Evolutionary conservation across 2,329 filamentous ascomycete species (phyloP).

Genomic region (Diaporthe ilicicola): DNA sequence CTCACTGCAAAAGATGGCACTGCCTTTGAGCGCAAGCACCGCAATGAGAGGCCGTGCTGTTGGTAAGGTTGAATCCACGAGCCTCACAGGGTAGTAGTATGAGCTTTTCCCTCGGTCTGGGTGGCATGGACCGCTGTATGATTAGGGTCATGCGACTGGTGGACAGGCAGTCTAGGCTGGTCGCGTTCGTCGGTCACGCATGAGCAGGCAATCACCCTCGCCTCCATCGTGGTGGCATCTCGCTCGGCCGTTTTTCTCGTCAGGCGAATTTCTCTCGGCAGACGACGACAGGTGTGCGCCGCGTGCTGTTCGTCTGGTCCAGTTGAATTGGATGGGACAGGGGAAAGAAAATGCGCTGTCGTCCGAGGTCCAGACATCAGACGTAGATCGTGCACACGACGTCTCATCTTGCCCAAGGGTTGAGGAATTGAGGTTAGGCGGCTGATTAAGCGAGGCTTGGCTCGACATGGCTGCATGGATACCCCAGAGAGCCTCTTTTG

Average conservation of each 20-base stretch:
- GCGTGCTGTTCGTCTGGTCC: conserved; percentile 11
- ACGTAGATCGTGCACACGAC: conserved; percentile 30
- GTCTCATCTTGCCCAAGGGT: conserved; percentile 20
- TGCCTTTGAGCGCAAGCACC: neutral
- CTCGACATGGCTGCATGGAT: neutral
- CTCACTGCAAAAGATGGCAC: neutral
- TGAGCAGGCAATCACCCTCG: neutral
- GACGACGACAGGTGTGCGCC: neutral
- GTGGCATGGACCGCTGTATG: neutral
- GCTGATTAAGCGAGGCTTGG: conserved; percentile 28
- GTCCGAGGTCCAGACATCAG: conserved; percentile 27
- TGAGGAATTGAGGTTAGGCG: neutral
- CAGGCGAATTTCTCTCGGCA: neutral
- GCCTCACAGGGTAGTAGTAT: neutral
- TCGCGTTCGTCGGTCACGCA: neutral
- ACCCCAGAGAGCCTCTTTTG: neutral
- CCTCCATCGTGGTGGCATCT: conserved; percentile 9
- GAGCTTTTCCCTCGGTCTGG: neutral
- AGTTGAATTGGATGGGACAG: conserved; percentile 17
- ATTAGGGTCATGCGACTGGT: neutral
- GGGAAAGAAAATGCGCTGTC: neutral
- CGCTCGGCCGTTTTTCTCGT: conserved; percentile 2
- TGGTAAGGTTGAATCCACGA: neutral
- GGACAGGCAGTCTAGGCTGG: too few species aligned
- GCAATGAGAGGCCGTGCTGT: neutral